Percentiles rank a stretch among this genome's conserved stretches.
Conservation (phyloP, 192 early-diverging fungal species). For the Backusella psychrophila region DNA sequence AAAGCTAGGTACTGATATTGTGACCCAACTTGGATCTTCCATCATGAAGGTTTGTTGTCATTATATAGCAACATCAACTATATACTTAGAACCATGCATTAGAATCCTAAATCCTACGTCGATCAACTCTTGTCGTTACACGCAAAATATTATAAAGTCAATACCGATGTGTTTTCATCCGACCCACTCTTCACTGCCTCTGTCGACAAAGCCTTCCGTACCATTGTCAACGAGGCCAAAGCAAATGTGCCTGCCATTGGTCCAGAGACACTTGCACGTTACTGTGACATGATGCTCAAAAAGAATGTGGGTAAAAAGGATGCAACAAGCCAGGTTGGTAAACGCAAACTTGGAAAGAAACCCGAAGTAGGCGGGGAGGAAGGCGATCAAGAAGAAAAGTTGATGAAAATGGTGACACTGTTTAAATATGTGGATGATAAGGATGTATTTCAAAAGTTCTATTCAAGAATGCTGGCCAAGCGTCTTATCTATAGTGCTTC, state of each 20-base stretch:
- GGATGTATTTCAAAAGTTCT: conserved; percentile 92
- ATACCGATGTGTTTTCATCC: conserved; percentile 57
- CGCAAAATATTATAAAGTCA: conserved; percentile 58
- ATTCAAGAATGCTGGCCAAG: conserved; percentile 78
- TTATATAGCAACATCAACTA: not conserved
- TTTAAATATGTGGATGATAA: conserved; percentile 92
- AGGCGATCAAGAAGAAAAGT: conserved; percentile 55
- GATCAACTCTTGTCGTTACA: conserved; percentile 65
- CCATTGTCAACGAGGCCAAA: conserved; percentile 61
- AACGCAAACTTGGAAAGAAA: conserved; percentile 38
- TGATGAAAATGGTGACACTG: conserved; percentile 30
- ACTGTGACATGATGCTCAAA: conserved; percentile 73
- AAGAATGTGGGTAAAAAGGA: conserved; percentile 42
- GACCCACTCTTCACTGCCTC: conserved; percentile 72
- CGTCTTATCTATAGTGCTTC: conserved; percentile 74
- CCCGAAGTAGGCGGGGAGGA: conserved; percentile 49
- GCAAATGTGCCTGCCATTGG: conserved; percentile 45
- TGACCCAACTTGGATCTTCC: conserved; percentile 40
- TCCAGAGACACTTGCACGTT: conserved; percentile 81
- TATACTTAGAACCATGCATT: not conserved
- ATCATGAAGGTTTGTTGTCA: not conserved
- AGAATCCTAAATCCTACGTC: conserved; percentile 77
- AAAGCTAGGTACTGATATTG: conserved; percentile 51
- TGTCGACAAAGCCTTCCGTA: conserved; percentile 80
- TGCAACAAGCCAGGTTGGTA: conserved; percentile 52